Percentiles rank a stretch among this genome's conserved stretches.
Conservation (phyloP, 2,329 filamentous ascomycete species). For the Pseudogymnoascus sp. region DNA sequence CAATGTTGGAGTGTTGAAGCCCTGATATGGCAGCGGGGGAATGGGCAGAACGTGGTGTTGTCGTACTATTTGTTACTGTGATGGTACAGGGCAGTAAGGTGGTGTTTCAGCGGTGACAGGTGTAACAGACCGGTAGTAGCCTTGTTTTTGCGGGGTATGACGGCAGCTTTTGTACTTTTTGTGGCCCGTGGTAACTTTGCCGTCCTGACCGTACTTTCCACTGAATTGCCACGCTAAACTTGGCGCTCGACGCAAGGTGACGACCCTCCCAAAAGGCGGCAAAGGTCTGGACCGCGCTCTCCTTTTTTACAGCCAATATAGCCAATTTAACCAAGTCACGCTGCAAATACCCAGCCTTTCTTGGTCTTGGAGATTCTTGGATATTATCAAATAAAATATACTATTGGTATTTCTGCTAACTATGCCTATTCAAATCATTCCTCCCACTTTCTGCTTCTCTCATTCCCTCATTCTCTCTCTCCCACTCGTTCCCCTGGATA, state of each 20-base stretch:
- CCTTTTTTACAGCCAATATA: not conserved
- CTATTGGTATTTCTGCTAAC: not conserved
- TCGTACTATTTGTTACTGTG: not conserved
- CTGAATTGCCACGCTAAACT: not conserved
- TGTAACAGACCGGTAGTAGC: not conserved
- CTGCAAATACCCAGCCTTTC: not conserved
- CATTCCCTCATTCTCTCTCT: not conserved
- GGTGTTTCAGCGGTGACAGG: not conserved
- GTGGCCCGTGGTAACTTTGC: not conserved
- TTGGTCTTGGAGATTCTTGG: not conserved
- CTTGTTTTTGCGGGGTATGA: constrained; percentile 5
- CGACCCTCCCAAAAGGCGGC: not conserved
- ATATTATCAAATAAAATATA: constrained; percentile 3
- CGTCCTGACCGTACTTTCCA: not conserved
- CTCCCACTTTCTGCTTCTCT: not conserved
- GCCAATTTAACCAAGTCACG: not conserved
- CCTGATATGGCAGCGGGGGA: not conserved
- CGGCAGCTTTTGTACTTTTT: not conserved
- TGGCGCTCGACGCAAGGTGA: not conserved
- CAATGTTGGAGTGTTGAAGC: not conserved
- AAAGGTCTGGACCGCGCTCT: not conserved
- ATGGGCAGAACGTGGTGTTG: not conserved
- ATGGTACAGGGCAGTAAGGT: not conserved
- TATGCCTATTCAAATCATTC: not conserved
- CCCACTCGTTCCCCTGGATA: not conserved